Conservation (phyloP, 2,329 filamentous ascomycete species). For the Penicillium sp. region DNA sequence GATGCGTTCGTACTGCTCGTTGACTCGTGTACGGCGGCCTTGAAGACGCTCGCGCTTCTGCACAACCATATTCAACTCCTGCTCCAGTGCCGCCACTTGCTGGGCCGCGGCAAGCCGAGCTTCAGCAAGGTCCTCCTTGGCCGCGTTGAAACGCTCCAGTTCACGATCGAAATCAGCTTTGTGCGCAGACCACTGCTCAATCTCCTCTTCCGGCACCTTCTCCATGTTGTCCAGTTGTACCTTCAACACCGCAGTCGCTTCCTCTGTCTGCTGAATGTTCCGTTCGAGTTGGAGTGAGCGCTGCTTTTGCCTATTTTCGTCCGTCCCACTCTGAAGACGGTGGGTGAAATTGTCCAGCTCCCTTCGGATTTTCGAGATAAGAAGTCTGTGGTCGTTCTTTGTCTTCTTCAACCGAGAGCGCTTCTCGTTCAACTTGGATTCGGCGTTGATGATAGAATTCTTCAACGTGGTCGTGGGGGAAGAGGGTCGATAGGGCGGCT, state of each 20-base stretch:
- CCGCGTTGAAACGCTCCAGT: slow-evolving; percentile 50
- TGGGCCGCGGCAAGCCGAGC: slow-evolving; percentile 53
- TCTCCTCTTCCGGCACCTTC: slow-evolving; percentile 57
- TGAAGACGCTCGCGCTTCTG: slow-evolving; percentile 61
- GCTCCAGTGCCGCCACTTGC: slow-evolving; percentile 51
- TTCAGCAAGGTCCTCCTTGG: slow-evolving; percentile 51
- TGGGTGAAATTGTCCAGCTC: slow-evolving; percentile 60
- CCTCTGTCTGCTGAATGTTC: slow-evolving; percentile 62
- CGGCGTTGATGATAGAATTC: slow-evolving; percentile 62
- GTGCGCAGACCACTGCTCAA: slow-evolving; percentile 52
- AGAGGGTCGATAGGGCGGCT: slow-evolving; percentile 60
- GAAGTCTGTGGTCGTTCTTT: slow-evolving; percentile 61
- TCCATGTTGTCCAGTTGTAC: slow-evolving; percentile 55
- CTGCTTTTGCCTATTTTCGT: slow-evolving; percentile 62
- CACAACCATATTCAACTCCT: slow-evolving; percentile 52
- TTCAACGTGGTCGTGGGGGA: slow-evolving; percentile 64
- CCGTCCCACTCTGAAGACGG: slow-evolving; percentile 58
- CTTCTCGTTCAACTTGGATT: slow-evolving; percentile 59
- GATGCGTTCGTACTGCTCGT: slow-evolving; percentile 61
- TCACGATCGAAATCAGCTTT: slow-evolving; percentile 57
- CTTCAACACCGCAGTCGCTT: slow-evolving; percentile 56
- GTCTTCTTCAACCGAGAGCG: slow-evolving; percentile 58
- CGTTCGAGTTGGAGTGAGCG: slow-evolving; percentile 61
- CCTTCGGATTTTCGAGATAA: slow-evolving; percentile 57
- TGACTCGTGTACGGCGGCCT: slow-evolving; percentile 56